Evolutionary conservation across 257 asterid species (phyloP).

Genomic region (Fraxinus cuspidata): DNA sequence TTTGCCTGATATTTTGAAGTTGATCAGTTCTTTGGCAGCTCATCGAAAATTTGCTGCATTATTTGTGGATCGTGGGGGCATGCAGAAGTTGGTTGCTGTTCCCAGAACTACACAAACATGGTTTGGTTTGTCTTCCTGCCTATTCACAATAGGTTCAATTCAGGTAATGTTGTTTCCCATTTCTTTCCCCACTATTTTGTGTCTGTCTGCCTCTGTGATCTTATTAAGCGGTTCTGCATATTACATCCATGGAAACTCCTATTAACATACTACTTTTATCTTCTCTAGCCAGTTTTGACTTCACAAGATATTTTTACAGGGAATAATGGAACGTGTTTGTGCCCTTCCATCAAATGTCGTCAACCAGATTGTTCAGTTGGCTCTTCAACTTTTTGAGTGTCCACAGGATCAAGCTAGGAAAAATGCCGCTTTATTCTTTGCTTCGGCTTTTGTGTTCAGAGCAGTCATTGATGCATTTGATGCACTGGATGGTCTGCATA

Average conservation of each 20-base stretch:
- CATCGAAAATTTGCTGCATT: constrained; percentile 91
- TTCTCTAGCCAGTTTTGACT: constrained; percentile 11
- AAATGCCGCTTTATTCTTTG: constrained; percentile 91
- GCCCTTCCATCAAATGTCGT: constrained; percentile 83
- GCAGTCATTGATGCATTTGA: constrained; percentile 89
- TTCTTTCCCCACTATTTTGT: constrained; percentile 3
- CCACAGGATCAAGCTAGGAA: constrained; percentile 84
- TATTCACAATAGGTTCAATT: constrained; percentile 84
- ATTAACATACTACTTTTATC: neutral
- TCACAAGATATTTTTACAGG: constrained; percentile 46
- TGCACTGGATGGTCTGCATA: constrained; percentile 87
- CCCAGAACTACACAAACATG: constrained; percentile 70
- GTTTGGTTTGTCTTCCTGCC: constrained; percentile 87
- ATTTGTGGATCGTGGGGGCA: constrained; percentile 95
- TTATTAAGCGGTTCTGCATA: neutral
- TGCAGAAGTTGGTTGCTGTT: constrained; percentile 74
- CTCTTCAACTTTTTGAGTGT: constrained; percentile 85
- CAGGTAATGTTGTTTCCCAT: constrained; percentile 56
- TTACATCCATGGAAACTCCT: neutral
- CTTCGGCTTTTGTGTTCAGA: constrained; percentile 90
- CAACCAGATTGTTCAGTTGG: constrained; percentile 81
- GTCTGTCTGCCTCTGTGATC: constrained; percentile 11
- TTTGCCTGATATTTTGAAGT: constrained; percentile 83
- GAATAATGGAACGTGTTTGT: constrained; percentile 98
- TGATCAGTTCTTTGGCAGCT: constrained; percentile 90